Conservation (phyloP, 2,329 filamentous ascomycete species). For the Talaromyces atroroseus region DNA sequence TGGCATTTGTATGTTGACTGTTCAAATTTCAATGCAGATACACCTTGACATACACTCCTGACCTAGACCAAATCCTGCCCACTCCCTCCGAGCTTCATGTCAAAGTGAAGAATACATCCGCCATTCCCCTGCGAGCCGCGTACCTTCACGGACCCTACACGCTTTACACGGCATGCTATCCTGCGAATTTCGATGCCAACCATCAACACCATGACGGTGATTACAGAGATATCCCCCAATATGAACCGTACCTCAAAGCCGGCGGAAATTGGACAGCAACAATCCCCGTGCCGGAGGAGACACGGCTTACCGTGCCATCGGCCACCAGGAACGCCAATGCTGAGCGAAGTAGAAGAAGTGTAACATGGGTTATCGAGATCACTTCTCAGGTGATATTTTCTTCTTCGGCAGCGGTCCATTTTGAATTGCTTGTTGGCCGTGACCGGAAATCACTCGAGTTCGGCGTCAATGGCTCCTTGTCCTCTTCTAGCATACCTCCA, state of each 20-base stretch:
- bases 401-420: slow-evolving; percentile 76
- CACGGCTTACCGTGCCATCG: slow-evolving; percentile 48
- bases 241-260: slow-evolving; percentile 93
- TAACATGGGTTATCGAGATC: slow-evolving; percentile 87
- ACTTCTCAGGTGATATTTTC: slow-evolving; percentile 93
- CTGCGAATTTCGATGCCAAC: slow-evolving; percentile 77
- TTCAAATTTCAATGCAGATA: slow-evolving; percentile 54
- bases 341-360: slow-evolving; percentile 51
- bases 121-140: slow-evolving; percentile 83
- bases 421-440: slow-evolving; percentile 77
- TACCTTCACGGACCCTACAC: slow-evolving; percentile 96
- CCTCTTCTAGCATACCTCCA: slow-evolving; percentile 42
- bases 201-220: slow-evolving; percentile 65
- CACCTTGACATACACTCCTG: slow-evolving; percentile 86
- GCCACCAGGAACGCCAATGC: slow-evolving; percentile 26
- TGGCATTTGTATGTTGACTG: no score
- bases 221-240: slow-evolving; percentile 74
- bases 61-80: slow-evolving; percentile 81
- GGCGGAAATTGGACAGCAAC: slow-evolving; percentile 79
- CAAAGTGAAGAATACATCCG: slow-evolving; percentile 85
- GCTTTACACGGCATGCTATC: slow-evolving; percentile 79
- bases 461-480: slow-evolving; percentile 54
- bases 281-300: slow-evolving; percentile 72
- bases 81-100: slow-evolving; percentile 75
- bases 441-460: slow-evolving; percentile 77